Evolutionary conservation across 192 early-diverging fungal species (phyloP).

Genomic region (Linnemannia zychae): DNA sequence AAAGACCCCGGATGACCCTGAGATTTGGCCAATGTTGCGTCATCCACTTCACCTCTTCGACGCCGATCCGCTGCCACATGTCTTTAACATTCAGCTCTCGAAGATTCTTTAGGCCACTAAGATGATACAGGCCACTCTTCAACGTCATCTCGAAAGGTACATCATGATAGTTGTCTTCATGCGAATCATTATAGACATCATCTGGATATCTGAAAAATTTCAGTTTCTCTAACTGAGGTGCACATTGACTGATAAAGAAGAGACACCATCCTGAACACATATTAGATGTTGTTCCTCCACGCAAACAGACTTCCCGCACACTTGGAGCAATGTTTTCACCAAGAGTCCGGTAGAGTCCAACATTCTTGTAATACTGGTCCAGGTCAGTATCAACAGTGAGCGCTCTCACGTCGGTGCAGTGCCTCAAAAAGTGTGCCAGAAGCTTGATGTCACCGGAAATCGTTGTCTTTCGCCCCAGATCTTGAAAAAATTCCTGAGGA

Average conservation of each 20-base stretch:
- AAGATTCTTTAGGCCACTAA: slow-evolving; percentile 7
- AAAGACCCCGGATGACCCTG: slow-evolving; percentile 2
- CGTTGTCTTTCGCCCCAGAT: no score
- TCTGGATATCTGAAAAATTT: neutral
- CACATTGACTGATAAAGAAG: slow-evolving; percentile 12
- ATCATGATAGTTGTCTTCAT: neutral
- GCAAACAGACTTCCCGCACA: slow-evolving; percentile 14
- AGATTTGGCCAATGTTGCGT: slow-evolving; percentile 7
- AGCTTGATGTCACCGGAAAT: no score
- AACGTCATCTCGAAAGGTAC: slow-evolving; percentile 17
- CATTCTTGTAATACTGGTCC: no score
- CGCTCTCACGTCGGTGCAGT: no score
- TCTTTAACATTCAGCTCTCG: slow-evolving; percentile 6
- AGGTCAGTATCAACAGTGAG: no score
- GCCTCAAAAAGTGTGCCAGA: no score
- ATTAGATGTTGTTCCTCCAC: neutral
- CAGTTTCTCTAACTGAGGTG: slow-evolving; percentile 15
- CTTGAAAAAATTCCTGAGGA: no score
- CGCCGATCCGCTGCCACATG: slow-evolving; percentile 9
- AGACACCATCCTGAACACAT: neutral
- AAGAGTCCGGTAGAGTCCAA: no score
- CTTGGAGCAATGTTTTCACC: no score
- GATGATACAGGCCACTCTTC: slow-evolving; percentile 5
- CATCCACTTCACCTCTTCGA: slow-evolving; percentile 21
- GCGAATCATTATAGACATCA: neutral